Base-by-base conservation (phyloP, 75 land plant genomes). In the Picea sitchensis region DNA sequence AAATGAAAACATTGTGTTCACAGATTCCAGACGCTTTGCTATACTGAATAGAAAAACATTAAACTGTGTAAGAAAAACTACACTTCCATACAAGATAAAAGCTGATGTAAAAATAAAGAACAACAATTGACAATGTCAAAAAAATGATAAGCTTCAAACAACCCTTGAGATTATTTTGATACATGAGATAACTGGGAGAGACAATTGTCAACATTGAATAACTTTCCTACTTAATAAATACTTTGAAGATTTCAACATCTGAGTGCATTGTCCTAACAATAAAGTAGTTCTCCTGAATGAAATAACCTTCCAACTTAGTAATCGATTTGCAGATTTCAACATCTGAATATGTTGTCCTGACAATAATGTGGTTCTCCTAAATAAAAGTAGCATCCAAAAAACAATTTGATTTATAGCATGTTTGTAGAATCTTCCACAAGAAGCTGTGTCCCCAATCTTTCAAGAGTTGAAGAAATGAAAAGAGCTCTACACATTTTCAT, bases 1-100 rank as follows among this genome's bases (percentile, higher is more conserved):
- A 81, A 95, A 98, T 4, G 99, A 98, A 69, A 85, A 94, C 96
- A 98, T 92, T 71, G 99, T 95, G 65, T 95, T 95, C 11, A 88
- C 81, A 54, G 98, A 91, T 80, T 98, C 99, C 79, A 94, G 86
- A 17, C 92, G 82, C 71, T 93, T 98, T 6, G 90, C 83, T 31
- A 87, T 32, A 76, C 99, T 95, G 93, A 57, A 83, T 77, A 75
- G 61, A 7, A 17, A 64, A 83, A 15, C 5, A 32, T 15, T 26
- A 30, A 14, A 32, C 31, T 20, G 18, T 2, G 23, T 71, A 71
- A 71, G 74, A 71, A 71, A 47, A 71, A 20, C 17, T 41, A 20
- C 13, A 41, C 3, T n/a, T 44, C n/a, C 0, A 44, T 38, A 71
- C 7, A 71, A 41, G 47, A 44, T 8, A 44, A 38, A n/a, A 41